Evolutionary conservation across 1,284 basidiomycete genomes (phyloP).

Genomic region (Ganoderma meredithae): DNA sequence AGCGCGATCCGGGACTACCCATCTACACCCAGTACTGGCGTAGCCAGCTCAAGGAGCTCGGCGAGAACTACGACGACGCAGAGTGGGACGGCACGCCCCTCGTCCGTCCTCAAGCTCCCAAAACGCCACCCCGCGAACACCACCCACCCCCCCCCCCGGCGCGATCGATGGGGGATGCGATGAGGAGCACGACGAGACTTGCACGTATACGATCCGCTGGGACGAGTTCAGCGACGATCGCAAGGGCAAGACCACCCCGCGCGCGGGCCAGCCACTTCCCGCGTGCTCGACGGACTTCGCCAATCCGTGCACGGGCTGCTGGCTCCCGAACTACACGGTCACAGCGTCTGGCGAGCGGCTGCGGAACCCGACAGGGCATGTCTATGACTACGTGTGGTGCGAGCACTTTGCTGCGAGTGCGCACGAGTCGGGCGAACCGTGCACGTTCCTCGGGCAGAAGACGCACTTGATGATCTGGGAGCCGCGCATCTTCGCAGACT

Average conservation of each 20-base stretch:
- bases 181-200: conserved; percentile 22
- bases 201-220: conserved; percentile 20
- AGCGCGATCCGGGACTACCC: conserved; percentile 37
- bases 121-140: conserved; percentile 11
- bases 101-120: conserved; percentile 35
- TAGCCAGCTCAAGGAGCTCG: conserved; percentile 45
- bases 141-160: conserved; percentile 16
- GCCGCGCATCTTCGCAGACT: conserved; percentile 1
- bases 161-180: conserved; percentile 23
- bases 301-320: conserved; percentile 9
- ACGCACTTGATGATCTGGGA: conserved; percentile 3
- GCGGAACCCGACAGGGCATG: neutral
- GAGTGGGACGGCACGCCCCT: conserved; percentile 32
- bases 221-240: conserved; percentile 18
- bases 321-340: conserved; percentile 4
- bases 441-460: neutral
- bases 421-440: neutral
- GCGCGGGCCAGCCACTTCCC: neutral
- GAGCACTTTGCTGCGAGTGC: conserved; percentile 21
- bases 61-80: conserved; percentile 38
- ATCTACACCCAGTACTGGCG: conserved; percentile 43
- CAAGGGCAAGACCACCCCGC: neutral
- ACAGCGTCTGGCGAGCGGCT: neutral
- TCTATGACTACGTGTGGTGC: conserved; percentile 28
- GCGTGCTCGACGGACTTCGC: neutral